phyloP scores from a whole-genome alignment of 2,329 filamentous ascomycete genomes.

The Beauveria scarabaeidicola region DNA sequence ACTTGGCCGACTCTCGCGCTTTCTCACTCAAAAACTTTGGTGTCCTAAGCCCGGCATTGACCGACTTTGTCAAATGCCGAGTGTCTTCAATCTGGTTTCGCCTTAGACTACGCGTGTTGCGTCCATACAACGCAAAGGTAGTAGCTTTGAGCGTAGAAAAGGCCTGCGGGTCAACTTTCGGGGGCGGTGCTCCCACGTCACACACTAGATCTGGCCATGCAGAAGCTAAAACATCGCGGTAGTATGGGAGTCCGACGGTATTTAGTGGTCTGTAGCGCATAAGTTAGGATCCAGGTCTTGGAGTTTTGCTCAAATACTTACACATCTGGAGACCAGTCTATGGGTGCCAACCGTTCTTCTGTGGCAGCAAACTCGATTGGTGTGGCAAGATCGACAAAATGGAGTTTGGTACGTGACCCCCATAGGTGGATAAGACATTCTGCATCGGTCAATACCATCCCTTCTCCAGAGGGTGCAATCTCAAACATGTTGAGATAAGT shows the following conservation, averaged over 20 bases:
- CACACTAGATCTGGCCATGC: slow-evolving; percentile 83
- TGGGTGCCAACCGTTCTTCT: slow-evolving; percentile 44
- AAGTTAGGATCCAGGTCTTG: not conserved
- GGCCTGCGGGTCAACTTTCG: slow-evolving; percentile 63
- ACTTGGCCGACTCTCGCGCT: slow-evolving; percentile 56
- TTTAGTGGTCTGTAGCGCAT: slow-evolving; percentile 57
- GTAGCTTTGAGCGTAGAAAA: slow-evolving; percentile 59
- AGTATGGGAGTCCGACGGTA: slow-evolving; percentile 84
- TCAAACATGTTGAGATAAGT: slow-evolving; percentile 72
- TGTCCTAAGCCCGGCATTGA: slow-evolving; percentile 55
- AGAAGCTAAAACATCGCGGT: slow-evolving; percentile 78
- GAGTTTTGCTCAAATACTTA: slow-evolving; percentile 30
- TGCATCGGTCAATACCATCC: slow-evolving; percentile 69
- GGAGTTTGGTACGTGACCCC: slow-evolving; percentile 78
- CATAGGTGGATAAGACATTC: slow-evolving; percentile 76
- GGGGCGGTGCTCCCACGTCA: slow-evolving; percentile 75
- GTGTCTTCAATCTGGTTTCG: slow-evolving; percentile 82
- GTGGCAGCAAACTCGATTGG: slow-evolving; percentile 70
- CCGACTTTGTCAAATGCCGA: slow-evolving; percentile 51
- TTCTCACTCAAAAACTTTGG: slow-evolving; percentile 96
- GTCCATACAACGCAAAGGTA: slow-evolving; percentile 71
- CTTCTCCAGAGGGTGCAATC: slow-evolving; percentile 80
- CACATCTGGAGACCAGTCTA: slow-evolving; percentile 66
- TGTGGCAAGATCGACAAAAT: slow-evolving; percentile 74
- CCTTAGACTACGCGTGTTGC: slow-evolving; percentile 62